phyloP scores from a whole-genome alignment of 1,284 basidiomycete species.

The Violaceomyces palustris region DNA sequence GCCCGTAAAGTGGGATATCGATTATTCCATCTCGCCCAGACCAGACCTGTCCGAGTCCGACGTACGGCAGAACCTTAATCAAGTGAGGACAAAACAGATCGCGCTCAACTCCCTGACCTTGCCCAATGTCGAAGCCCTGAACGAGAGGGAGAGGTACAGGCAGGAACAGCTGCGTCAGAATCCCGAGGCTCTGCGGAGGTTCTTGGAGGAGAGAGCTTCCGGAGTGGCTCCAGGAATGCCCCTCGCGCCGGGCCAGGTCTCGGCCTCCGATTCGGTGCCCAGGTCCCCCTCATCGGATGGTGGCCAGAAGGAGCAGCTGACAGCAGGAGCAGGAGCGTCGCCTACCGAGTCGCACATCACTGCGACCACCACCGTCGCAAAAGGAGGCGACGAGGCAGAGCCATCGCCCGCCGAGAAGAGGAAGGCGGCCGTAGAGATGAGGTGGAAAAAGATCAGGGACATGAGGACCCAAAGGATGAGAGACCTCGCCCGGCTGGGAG shows the following conservation, averaged over 20 bases:
- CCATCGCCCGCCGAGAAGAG: slow-evolving; percentile 1
- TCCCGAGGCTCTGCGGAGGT: slow-evolving; percentile 33
- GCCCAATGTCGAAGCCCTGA: slow-evolving; percentile 48
- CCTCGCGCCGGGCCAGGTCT: slow-evolving; percentile 35
- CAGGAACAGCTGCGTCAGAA: slow-evolving; percentile 23
- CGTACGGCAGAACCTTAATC: slow-evolving; percentile 22
- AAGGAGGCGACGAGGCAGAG: not conserved
- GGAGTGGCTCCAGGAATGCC: slow-evolving; percentile 47
- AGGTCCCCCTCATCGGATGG: no score
- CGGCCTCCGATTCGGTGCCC: no score
- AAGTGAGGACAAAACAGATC: slow-evolving; percentile 22
- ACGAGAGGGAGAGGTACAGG: slow-evolving; percentile 34
- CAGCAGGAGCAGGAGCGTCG: not conserved
- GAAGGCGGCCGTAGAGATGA: slow-evolving; percentile 16
- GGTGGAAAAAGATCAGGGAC: slow-evolving; percentile 29
- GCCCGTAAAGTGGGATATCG: slow-evolving; percentile 32
- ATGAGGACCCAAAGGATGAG: slow-evolving; percentile 19
- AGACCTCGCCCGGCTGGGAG: slow-evolving; percentile 34
- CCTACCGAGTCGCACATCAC: not conserved
- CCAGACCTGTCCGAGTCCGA: slow-evolving; percentile 24
- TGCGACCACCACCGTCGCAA: not conserved
- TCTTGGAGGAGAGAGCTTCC: slow-evolving; percentile 31
- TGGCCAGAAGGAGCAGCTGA: slow-evolving; percentile 1
- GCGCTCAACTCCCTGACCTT: slow-evolving; percentile 29
- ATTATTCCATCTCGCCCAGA: slow-evolving; percentile 40